Conservation (phyloP, 2,329 filamentous ascomycete genomes). For the Exserohilum turcica region DNA sequence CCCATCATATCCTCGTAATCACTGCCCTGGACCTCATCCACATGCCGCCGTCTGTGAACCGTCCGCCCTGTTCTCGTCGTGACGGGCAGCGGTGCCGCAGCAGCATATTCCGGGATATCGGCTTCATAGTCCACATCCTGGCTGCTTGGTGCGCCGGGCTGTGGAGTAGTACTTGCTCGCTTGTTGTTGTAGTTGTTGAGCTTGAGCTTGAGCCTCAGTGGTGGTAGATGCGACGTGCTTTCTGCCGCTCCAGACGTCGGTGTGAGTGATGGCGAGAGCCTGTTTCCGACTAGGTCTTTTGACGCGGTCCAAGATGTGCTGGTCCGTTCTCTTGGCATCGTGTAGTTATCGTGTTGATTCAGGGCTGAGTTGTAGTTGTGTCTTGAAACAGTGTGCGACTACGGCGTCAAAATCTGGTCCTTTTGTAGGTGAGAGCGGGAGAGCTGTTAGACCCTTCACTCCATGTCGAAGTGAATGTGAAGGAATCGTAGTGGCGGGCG, state of each 20-base stretch:
- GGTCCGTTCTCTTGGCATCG: conserved; percentile 1
- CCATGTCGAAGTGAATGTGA: not conserved
- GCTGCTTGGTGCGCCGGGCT: not conserved
- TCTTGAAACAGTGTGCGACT: not conserved
- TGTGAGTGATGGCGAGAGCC: not conserved
- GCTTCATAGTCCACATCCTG: not conserved
- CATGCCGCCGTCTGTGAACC: not conserved
- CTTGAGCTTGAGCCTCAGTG: not conserved
- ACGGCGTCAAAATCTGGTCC: no score
- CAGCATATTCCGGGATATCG: not conserved
- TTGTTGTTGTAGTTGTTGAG: not conserved
- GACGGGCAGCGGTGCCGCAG: not conserved
- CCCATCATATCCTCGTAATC: conserved; percentile 4
- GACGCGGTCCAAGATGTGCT: not conserved
- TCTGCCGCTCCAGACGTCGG: not conserved
- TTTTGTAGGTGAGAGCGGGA: not conserved
- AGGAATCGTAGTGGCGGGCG: no score
- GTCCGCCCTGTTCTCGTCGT: conserved; percentile 11
- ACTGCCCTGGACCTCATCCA: not conserved
- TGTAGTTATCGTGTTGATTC: no score
- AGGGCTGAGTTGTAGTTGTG: not conserved
- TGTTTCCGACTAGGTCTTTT: not conserved
- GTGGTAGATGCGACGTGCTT: not conserved
- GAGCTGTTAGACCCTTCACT: no score
- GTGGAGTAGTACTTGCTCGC: not conserved